A percentile compares a stretch with the other conserved stretches of the same genome.
Conservation (phyloP, 352 stramenopile species). For the Globisporangium acanthophoron region DNA sequence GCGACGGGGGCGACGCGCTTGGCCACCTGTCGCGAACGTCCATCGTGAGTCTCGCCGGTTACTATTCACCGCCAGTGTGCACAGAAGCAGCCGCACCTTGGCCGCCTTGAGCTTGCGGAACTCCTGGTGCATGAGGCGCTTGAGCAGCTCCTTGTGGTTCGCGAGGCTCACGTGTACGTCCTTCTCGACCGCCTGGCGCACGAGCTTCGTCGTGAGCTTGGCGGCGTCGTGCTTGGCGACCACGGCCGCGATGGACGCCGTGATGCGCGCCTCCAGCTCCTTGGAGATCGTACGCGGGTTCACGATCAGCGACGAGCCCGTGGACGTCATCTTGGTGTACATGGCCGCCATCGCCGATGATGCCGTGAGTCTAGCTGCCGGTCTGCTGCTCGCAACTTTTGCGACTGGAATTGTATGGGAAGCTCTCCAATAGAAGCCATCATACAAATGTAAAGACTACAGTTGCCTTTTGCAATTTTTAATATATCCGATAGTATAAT, state of each 20-base stretch:
- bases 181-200: constrained; percentile 82
- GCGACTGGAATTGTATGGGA: too few species aligned
- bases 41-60: neutral
- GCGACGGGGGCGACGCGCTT: constrained; percentile 46
- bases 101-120: constrained; percentile 71
- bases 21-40: constrained; percentile 21
- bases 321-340: constrained; percentile 77
- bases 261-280: constrained; percentile 78
- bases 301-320: constrained; percentile 60
- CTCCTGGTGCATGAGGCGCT: constrained; percentile 85
- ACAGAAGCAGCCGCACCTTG: constrained; percentile 24
- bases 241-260: constrained; percentile 56
- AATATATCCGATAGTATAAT: neutral
- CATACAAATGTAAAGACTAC: too few species aligned
- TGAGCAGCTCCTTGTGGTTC: constrained; percentile 87
- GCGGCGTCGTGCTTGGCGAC: constrained; percentile 59
- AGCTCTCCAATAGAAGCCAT: too few species aligned
- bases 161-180: constrained; percentile 79
- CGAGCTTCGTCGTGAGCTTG: constrained; percentile 72
- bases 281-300: constrained; percentile 76
- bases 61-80: neutral
- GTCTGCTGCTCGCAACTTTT: neutral
- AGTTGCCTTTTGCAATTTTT: neutral
- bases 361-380: too few species aligned
- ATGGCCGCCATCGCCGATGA: constrained; percentile 32